Evolutionary conservation across 1,284 basidiomycete species (phyloP).

Genomic region (Heterobasidion parviporum): DNA sequence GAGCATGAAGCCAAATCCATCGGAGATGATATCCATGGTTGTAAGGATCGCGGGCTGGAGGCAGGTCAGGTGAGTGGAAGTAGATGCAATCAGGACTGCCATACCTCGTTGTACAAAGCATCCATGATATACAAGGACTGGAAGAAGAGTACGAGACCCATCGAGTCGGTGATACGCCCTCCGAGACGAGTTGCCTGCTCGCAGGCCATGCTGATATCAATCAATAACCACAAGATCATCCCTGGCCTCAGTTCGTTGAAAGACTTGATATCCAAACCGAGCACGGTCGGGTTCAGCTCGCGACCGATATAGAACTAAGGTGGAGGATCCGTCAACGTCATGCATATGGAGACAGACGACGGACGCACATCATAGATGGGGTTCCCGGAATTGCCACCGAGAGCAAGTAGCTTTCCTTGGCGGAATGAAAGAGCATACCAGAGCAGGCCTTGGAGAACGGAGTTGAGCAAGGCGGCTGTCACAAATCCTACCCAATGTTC

Average conservation of each 20-base stretch:
- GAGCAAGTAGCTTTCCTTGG: constrained; percentile 66
- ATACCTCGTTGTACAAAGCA: constrained; percentile 82
- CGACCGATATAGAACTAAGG: constrained; percentile 94
- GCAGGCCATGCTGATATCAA: constrained; percentile 89
- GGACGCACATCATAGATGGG: constrained; percentile 81
- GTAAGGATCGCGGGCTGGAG: constrained; percentile 77
- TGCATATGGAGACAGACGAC: background rate
- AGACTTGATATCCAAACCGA: constrained; percentile 90
- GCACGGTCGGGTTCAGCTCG: constrained; percentile 87
- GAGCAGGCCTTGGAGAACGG: constrained; percentile 64
- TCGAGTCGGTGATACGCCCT: constrained; percentile 76
- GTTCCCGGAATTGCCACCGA: constrained; percentile 89
- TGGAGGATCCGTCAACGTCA: constrained; percentile 1
- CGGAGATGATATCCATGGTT: constrained; percentile 97
- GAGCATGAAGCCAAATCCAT: constrained; percentile 99
- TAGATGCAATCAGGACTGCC: constrained; percentile 11
- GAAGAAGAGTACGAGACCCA: constrained; percentile 86
- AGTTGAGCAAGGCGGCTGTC: constrained; percentile 80
- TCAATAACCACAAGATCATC: constrained; percentile 89
- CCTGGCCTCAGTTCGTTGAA: constrained; percentile 97
- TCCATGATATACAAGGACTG: constrained; percentile 87
- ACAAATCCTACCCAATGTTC: constrained; percentile 89
- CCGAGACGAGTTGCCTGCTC: constrained; percentile 80
- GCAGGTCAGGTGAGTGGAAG: background rate
- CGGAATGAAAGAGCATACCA: constrained; percentile 75